These are phyloP conservation scores for Arctostaphylos glauca DNA, from an alignment of 148 eudicot species.

Conservation along the genomic window DNA sequence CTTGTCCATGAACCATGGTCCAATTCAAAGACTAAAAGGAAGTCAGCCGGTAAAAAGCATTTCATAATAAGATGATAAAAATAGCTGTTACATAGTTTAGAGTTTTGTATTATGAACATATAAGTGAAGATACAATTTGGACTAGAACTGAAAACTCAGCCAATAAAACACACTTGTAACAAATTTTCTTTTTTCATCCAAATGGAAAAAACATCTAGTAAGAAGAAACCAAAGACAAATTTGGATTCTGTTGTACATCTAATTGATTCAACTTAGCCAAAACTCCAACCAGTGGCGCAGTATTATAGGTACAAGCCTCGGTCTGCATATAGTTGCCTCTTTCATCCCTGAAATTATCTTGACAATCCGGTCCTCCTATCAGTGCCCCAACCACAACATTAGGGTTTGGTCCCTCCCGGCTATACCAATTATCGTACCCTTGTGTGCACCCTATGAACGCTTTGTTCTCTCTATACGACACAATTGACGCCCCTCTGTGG, in stretches of 20 bases:
- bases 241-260: neutral
- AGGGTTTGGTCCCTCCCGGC: conserved; percentile 51
- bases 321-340: conserved; percentile 77
- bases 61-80: neutral
- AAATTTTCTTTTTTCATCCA: neutral
- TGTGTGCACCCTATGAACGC: conserved; percentile 91
- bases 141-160: neutral
- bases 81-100: neutral
- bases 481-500: conserved; percentile 86
- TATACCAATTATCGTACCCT: conserved; percentile 83
- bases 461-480: conserved; percentile 57
- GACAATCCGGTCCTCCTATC: conserved; percentile 77
- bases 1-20: neutral
- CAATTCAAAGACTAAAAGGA: neutral
- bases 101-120: neutral
- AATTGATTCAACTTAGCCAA: conserved; percentile 58
- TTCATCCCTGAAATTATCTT: conserved; percentile 52
- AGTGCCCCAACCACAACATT: conserved; percentile 68
- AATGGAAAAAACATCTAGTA: neutral
- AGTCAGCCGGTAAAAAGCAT: neutral
- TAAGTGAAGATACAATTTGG: neutral
- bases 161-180: neutral
- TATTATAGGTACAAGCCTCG: conserved; percentile 86
- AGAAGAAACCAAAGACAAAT: conserved; percentile 19
- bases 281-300: conserved; percentile 80